A percentile compares a stretch with the other conserved stretches of the same genome.
phyloP scores from a whole-genome alignment of 495 filamentous ascomycete species.

The Penicillium cataractarum region DNA sequence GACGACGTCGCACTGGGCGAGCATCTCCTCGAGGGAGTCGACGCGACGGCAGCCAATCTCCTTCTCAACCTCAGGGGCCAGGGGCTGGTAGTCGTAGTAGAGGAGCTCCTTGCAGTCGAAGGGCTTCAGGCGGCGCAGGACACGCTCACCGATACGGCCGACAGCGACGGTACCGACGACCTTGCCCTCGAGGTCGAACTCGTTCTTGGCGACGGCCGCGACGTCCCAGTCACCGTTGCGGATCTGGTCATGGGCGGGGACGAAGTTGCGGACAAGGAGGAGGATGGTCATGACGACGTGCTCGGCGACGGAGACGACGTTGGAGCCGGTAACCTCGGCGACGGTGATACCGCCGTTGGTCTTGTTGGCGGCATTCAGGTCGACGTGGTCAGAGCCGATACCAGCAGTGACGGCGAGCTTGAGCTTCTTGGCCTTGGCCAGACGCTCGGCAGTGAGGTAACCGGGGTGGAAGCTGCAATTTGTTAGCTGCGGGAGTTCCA shows the following conservation, averaged over 20 bases:
- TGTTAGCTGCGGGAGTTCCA: neutral
- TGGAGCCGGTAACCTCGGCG: conserved; percentile 93
- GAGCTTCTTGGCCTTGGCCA: conserved; percentile 97
- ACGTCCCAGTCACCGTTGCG: conserved; percentile 90
- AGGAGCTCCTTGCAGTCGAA: conserved; percentile 99
- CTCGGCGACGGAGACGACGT: conserved; percentile 88
- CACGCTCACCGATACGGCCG: conserved; percentile 97
- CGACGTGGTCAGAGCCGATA: conserved; percentile 97
- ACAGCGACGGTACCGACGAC: conserved; percentile 97
- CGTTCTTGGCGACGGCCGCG: conserved; percentile 93
- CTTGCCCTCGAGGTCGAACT: conserved; percentile 96
- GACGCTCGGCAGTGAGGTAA: conserved; percentile 94
- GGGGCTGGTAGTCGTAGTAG: conserved; percentile 99
- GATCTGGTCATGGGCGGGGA: conserved; percentile 95
- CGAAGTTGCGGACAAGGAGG: conserved; percentile 93
- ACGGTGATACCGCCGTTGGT: conserved; percentile 98
- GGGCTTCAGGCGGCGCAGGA: conserved; percentile 88
- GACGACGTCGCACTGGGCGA: conserved; percentile 94
- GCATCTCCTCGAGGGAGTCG: conserved; percentile 86
- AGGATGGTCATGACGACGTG: conserved; percentile 99
- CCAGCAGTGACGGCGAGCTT: conserved; percentile 96
- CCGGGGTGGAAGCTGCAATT: conserved; percentile 93
- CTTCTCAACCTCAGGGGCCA: conserved; percentile 82
- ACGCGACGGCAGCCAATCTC: conserved; percentile 96
- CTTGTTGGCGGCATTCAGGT: conserved; percentile 95